phyloP scores from a whole-genome alignment of 139 green algal genomes.

The Chlamydomonas applanata region DNA sequence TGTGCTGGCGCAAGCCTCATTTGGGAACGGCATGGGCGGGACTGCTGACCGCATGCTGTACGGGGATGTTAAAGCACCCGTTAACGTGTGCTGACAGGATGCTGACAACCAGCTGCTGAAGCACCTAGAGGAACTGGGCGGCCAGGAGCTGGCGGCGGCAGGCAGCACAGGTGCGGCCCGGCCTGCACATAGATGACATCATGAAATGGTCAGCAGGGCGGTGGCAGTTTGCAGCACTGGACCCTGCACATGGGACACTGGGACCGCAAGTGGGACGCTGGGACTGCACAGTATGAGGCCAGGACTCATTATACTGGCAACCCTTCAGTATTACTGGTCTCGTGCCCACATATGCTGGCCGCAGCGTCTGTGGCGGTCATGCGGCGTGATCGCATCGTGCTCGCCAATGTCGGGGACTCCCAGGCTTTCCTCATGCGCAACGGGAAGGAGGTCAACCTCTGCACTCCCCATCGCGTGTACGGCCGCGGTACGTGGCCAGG shows the following conservation, averaged over 20 bases:
- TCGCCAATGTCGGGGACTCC: conserved; percentile 38
- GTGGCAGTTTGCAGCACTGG: too few relatives aligned
- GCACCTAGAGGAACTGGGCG: conserved; percentile 30
- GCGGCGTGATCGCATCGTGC: conserved; percentile 22
- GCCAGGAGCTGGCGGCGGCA: not conserved
- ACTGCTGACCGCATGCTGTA: too few relatives aligned
- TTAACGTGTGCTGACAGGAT: conserved; percentile 35
- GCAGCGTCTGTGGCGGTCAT: conserved; percentile 21
- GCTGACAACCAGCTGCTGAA: conserved; percentile 51
- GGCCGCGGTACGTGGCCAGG: conserved; percentile 29
- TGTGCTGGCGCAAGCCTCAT: too few relatives aligned
- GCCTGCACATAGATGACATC: not conserved
- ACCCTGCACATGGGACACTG: too few relatives aligned
- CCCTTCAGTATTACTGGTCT: too few relatives aligned
- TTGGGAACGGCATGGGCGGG: too few relatives aligned
- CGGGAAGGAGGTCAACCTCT: not conserved
- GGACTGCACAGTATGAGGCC: too few relatives aligned
- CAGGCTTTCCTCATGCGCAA: conserved; percentile 25
- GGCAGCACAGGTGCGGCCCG: not conserved
- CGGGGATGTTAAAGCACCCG: too few relatives aligned
- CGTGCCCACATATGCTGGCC: conserved; percentile 6
- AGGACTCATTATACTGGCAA: too few relatives aligned
- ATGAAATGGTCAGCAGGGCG: not conserved
- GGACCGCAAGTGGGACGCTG: too few relatives aligned
- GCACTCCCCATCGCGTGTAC: conserved; percentile 52